Conservation (phyloP, 1,139 yeast genomes). For the Hemisphaericaspora lyxosophila region DNA sequence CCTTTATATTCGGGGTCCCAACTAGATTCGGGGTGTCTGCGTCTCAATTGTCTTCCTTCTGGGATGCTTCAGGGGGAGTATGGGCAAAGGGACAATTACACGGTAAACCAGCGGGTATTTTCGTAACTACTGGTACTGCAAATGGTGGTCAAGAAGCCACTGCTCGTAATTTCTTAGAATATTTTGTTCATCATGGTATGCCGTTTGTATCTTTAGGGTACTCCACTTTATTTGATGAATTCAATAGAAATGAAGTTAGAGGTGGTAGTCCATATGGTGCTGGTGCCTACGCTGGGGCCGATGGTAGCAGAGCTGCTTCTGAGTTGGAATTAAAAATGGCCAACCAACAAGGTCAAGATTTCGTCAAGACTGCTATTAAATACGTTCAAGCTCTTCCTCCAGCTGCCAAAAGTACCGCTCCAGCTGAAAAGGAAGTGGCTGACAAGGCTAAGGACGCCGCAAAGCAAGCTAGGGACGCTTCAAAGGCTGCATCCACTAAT, state of each 20-base stretch:
- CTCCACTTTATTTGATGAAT: slow-evolving; percentile 31
- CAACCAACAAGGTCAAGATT: slow-evolving; percentile 41
- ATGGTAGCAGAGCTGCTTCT: slow-evolving; percentile 47
- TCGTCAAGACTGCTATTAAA: slow-evolving; percentile 36
- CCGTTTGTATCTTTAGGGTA: slow-evolving; percentile 51
- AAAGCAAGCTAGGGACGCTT: slow-evolving; percentile 4
- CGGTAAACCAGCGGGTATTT: slow-evolving; percentile 50
- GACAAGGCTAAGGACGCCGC: slow-evolving; percentile 11
- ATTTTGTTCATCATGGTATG: slow-evolving; percentile 52
- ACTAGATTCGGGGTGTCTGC: slow-evolving; percentile 51
- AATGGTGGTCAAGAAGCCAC: slow-evolving; percentile 54
- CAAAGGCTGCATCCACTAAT: slow-evolving; percentile 14
- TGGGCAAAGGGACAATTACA: slow-evolving; percentile 51
- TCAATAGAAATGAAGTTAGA: slow-evolving; percentile 38
- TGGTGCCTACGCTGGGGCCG: slow-evolving; percentile 48
- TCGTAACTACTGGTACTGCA: slow-evolving; percentile 46
- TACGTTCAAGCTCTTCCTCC: slow-evolving; percentile 14
- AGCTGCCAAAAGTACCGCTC: slow-evolving; percentile 6
- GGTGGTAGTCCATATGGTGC: slow-evolving; percentile 57
- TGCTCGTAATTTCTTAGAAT: slow-evolving; percentile 32
- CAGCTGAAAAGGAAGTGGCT: slow-evolving; percentile 9
- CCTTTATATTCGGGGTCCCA: slow-evolving; percentile 50
- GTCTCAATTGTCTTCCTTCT: slow-evolving; percentile 45
- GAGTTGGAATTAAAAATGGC: slow-evolving; percentile 42
- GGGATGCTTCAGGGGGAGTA: slow-evolving; percentile 48